Percentiles rank a stretch among this genome's conserved stretches.
Evolutionary conservation across 331 rosid species (phyloP).

Genomic region (Pyrus hybrid): DNA sequence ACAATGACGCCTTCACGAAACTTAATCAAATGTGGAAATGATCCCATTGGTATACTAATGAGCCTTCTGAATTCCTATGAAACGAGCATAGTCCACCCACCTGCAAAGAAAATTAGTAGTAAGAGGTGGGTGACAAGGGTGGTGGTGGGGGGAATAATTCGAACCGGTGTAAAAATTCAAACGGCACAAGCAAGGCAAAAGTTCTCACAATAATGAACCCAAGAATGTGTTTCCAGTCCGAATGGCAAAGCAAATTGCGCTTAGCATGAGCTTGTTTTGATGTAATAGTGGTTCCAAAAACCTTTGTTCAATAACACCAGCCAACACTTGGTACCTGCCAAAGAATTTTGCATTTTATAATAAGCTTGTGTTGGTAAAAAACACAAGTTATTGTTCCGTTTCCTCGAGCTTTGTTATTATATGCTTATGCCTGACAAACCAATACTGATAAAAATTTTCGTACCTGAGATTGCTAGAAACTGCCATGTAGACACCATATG

Average conservation of each 20-base stretch:
- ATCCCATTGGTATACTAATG: slow-evolving; percentile 3
- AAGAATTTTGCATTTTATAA: neutral
- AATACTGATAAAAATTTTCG: neutral
- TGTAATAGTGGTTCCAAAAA: slow-evolving; percentile 80
- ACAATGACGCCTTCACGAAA: neutral
- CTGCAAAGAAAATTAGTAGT: slow-evolving; percentile 31
- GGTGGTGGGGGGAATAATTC: no score
- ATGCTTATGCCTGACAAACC: neutral
- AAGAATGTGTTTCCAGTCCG: slow-evolving; percentile 89
- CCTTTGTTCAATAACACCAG: slow-evolving; percentile 87
- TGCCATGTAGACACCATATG: slow-evolving; percentile 95
- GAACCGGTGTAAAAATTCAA: neutral
- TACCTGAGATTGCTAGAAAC: slow-evolving; percentile 98
- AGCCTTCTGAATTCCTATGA: slow-evolving; percentile 60
- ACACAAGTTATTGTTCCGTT: no score
- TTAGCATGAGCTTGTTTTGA: slow-evolving; percentile 61
- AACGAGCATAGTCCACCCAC: slow-evolving; percentile 98
- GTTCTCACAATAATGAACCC: slow-evolving; percentile 86
- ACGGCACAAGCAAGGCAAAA: neutral
- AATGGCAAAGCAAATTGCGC: slow-evolving; percentile 74
- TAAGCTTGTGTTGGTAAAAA: no score
- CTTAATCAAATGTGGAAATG: neutral
- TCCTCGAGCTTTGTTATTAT: no score
- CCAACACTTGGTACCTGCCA: slow-evolving; percentile 75
- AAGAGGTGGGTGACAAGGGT: slow-evolving; percentile 11